phyloP scores from a whole-genome alignment of 1,284 basidiomycete genomes.

The Ganoderma boninense region DNA sequence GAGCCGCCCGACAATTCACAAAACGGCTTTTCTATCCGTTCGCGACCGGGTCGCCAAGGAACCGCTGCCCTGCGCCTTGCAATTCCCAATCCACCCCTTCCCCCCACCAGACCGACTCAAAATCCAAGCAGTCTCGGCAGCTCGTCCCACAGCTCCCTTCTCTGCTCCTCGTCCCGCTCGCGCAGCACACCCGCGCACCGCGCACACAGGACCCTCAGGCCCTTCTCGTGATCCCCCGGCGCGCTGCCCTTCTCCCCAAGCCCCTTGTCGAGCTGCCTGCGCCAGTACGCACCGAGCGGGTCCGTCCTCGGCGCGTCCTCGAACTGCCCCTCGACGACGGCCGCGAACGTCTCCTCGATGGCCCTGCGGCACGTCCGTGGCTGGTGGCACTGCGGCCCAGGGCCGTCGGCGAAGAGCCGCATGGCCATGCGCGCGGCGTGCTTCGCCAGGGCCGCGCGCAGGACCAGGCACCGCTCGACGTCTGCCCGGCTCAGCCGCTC shows the following conservation, averaged over 20 bases:
- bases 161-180: constrained; percentile 1
- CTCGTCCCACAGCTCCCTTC: constrained; percentile 5
- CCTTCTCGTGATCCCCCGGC: not conserved
- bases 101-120: too few relatives aligned
- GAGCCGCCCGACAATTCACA: not conserved
- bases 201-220: not conserved
- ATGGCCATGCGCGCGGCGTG: not conserved
- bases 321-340: not conserved
- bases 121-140: not conserved
- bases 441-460: not conserved
- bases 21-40: not conserved
- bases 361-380: not conserved
- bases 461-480: not conserved
- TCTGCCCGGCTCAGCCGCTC: not conserved
- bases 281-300: not conserved
- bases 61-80: too few relatives aligned
- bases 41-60: too few relatives aligned
- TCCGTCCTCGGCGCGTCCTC: not conserved
- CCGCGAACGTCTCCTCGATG: not conserved
- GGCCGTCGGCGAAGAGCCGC: not conserved
- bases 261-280: not conserved
- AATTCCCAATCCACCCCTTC: too few relatives aligned
- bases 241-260: not conserved
- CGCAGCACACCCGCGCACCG: not conserved
- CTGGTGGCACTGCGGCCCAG: not conserved